Percentiles rank a stretch among this genome's conserved stretches.
These are phyloP conservation scores for Eimeria zaria DNA, from an alignment of 169 alveolate species.

Conservation along the genomic window DNA sequence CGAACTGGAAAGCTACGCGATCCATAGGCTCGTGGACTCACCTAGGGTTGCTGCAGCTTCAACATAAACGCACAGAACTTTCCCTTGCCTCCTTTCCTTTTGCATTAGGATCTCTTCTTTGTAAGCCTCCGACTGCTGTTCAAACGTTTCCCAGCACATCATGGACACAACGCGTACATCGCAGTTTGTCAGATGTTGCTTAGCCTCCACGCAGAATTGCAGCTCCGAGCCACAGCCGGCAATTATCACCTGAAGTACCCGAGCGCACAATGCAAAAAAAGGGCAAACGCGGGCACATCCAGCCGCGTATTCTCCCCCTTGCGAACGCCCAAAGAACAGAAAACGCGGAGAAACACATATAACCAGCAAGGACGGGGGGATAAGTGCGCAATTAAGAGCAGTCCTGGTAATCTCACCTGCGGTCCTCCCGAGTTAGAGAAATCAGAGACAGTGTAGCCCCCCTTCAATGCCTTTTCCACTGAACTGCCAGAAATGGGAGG, in stretches of 20 bases:
- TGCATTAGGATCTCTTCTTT: conserved; percentile 46
- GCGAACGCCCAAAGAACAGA: neutral
- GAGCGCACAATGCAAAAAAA: neutral
- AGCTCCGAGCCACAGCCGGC: conserved; percentile 90
- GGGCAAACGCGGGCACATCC: neutral
- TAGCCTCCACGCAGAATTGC: conserved; percentile 89
- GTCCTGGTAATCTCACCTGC: conserved; percentile 23
- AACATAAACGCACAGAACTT: conserved; percentile 78
- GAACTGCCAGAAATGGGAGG: conserved; percentile 87
- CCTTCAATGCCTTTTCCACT: conserved; percentile 88
- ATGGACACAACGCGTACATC: conserved; percentile 91
- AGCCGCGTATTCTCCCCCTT: neutral
- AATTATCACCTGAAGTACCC: conserved; percentile 84
- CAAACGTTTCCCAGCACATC: conserved; percentile 91
- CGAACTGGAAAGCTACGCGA: neutral
- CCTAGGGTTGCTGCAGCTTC: conserved; percentile 83
- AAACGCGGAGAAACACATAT: neutral
- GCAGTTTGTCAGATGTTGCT: conserved; percentile 81
- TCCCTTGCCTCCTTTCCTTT: conserved; percentile 63
- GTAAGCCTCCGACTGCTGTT: conserved; percentile 86
- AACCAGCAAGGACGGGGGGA: neutral
- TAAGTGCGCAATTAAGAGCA: neutral
- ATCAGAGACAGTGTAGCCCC: conserved; percentile 90
- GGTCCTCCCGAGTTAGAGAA: conserved; percentile 62
- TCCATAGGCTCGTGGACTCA: neutral